Base-by-base conservation (phyloP, 2,329 filamentous ascomycete genomes). In the Botrytis cinerea region DNA sequence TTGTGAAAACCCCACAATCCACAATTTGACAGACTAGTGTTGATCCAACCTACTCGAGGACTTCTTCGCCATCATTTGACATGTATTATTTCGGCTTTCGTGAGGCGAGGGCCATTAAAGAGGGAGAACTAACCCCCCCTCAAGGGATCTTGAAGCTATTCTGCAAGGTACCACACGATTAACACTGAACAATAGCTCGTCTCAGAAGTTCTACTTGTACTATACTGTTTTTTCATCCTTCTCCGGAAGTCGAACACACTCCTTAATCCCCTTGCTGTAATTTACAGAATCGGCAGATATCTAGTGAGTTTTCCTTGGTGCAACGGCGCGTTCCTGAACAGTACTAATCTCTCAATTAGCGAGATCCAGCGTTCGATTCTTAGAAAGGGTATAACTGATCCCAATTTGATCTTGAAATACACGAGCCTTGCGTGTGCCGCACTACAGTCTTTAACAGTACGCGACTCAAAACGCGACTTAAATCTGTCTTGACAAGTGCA, bases 151-250 rank as follows among this genome's bases (percentile, higher is more conserved):
- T 18, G 62, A 67, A 73, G 48, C 66, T 67, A 66, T 68, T 75
- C 77, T 78, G 76, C 75, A 79, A 79, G 77, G 76, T 75, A 46
- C 70, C 51, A 40, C 48, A 73, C 71, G 69, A 68, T 72, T 45
- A 60, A 51, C 43, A 73, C 32, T 62, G 59, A 46, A 66, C 32
- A 66, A 73, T 73, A 73, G 59, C 32, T 71, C 72, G 68, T 73
- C 72, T 73, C 60, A 66, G 45, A 54, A 60, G 45, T 46, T 25
- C 16, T 57, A 48, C 69, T 71, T 64, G 35, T 70, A 64, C 57
- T 22, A 59, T 63, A 73, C 72, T 73, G 35, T 32, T 32, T 60
- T 48, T 43, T 46, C 1, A 22, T 70, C 46, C 71, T 25, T 54
- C 43, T 48, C 66, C 28, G n/a, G 57, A 43, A 72, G 25, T 66